These are phyloP conservation scores for Saccharata proteae DNA, from an alignment of 2,329 filamentous ascomycete genomes.

Conservation along the genomic window DNA sequence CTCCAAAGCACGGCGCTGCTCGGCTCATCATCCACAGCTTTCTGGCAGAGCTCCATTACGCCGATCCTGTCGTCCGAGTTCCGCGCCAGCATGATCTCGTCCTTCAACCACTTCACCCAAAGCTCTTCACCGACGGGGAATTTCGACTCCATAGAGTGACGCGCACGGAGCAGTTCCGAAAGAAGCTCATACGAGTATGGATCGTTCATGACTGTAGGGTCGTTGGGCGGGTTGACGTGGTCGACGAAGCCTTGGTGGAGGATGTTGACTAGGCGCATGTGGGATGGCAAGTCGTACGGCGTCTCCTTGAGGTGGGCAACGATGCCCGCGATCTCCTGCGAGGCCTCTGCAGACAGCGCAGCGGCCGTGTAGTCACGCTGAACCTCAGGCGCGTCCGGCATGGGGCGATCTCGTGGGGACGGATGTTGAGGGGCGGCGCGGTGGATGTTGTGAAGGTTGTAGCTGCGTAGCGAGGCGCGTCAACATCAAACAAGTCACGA, in stretches of 20 bases:
- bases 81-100: conserved; percentile 50
- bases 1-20: conserved; percentile 64
- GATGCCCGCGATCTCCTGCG: conserved; percentile 32
- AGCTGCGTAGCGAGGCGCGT: conserved; percentile 7
- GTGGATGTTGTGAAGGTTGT: conserved; percentile 19
- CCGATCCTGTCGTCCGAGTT: conserved; percentile 55
- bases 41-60: conserved; percentile 60
- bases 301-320: conserved; percentile 32
- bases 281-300: conserved; percentile 37
- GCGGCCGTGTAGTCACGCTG: conserved; percentile 30
- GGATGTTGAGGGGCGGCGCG: conserved; percentile 30
- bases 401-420: conserved; percentile 33
- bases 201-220: conserved; percentile 14
- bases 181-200: conserved; percentile 33
- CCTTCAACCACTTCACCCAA: conserved; percentile 67
- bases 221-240: conserved; percentile 21
- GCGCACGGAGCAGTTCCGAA: conserved; percentile 34
- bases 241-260: conserved; percentile 36
- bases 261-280: conserved; percentile 35
- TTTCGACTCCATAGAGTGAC: conserved; percentile 48
- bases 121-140: conserved; percentile 64
- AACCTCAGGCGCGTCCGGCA: conserved; percentile 33
- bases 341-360: conserved; percentile 31
- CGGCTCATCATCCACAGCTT: conserved; percentile 58
- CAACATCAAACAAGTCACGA: conserved; percentile 1